phyloP scores from a whole-genome alignment of 1,284 basidiomycete genomes.

The Sanghuangporus weigelae region DNA sequence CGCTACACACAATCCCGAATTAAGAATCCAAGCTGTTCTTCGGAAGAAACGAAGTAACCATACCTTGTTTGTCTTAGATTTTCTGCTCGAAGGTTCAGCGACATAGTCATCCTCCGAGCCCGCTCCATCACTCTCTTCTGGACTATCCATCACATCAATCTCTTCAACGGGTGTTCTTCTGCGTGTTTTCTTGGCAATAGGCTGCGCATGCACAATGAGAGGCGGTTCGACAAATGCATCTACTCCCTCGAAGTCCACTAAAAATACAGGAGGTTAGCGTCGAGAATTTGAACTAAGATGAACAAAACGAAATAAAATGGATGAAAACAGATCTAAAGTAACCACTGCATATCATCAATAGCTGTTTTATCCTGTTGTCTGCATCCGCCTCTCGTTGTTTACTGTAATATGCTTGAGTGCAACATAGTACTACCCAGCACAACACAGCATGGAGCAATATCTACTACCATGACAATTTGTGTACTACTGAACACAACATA shows the following conservation, averaged over 20 bases:
- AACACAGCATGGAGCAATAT: not conserved
- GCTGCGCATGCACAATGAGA: not conserved
- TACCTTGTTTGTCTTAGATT: constrained; percentile 37
- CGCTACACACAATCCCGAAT: constrained; percentile 15
- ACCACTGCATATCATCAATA: not conserved
- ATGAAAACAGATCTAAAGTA: not conserved
- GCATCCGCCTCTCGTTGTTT: not conserved
- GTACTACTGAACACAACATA: not conserved
- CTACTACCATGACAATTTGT: not conserved
- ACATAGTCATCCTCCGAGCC: constrained; percentile 63
- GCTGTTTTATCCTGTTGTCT: not conserved
- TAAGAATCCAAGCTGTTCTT: constrained; percentile 15
- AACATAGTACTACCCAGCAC: not conserved
- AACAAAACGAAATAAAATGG: not conserved
- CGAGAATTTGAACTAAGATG: not conserved
- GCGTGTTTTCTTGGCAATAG: not conserved
- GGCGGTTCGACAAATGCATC: constrained; percentile 12
- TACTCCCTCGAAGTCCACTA: constrained; percentile 14
- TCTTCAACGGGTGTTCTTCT: not conserved
- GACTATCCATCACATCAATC: constrained; percentile 26
- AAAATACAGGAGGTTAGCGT: not conserved
- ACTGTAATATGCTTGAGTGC: not conserved
- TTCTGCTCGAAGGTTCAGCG: constrained; percentile 36
- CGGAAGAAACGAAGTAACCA: constrained; percentile 23
- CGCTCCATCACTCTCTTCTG: constrained; percentile 20